phyloP scores from a whole-genome alignment of 2,329 filamentous ascomycete species.

The Leptographium galeiforme region DNA sequence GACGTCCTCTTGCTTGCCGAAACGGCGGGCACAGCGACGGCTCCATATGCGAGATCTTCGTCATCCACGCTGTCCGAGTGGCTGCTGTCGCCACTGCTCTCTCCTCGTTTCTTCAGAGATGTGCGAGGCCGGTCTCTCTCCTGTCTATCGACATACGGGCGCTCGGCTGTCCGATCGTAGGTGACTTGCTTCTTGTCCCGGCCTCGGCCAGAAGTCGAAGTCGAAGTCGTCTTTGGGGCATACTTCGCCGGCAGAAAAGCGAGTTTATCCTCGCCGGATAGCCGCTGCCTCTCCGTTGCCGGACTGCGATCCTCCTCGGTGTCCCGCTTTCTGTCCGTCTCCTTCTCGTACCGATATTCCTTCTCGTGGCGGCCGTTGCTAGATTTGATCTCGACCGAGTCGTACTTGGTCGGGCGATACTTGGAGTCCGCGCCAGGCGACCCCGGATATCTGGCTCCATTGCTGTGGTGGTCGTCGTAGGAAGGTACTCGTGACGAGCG shows the following conservation, averaged over 20 bases:
- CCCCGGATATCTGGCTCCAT: constrained; percentile 10
- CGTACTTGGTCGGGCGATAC: constrained; percentile 23
- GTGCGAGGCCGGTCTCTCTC: constrained; percentile 12
- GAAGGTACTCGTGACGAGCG: constrained; percentile 17
- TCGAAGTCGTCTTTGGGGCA: constrained; percentile 16
- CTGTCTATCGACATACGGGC: constrained; percentile 15
- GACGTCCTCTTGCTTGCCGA: neutral
- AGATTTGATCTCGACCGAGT: constrained; percentile 17
- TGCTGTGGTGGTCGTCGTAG: constrained; percentile 16
- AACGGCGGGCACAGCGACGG: constrained; percentile 8
- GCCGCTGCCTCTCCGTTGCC: constrained; percentile 16
- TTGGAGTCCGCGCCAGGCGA: constrained; percentile 16
- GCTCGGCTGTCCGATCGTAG: constrained; percentile 3
- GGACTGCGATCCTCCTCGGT: constrained; percentile 8
- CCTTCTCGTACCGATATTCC: constrained; percentile 14
- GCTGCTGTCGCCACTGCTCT: constrained; percentile 5
- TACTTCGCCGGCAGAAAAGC: constrained; percentile 36
- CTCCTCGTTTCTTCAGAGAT: constrained; percentile 5
- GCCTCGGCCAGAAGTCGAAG: too few species aligned
- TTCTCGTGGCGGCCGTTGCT: constrained; percentile 15
- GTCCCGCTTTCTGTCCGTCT: constrained; percentile 9
- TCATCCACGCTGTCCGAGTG: constrained; percentile 3
- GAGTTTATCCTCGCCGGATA: constrained; percentile 23
- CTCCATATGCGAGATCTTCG: constrained; percentile 36
- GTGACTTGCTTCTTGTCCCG: neutral